Evolutionary conservation across 176 grass and related monocot species (phyloP), one percentile per base, ranked within the genome.

Genomic region (Oryza meyeriana): DNA sequence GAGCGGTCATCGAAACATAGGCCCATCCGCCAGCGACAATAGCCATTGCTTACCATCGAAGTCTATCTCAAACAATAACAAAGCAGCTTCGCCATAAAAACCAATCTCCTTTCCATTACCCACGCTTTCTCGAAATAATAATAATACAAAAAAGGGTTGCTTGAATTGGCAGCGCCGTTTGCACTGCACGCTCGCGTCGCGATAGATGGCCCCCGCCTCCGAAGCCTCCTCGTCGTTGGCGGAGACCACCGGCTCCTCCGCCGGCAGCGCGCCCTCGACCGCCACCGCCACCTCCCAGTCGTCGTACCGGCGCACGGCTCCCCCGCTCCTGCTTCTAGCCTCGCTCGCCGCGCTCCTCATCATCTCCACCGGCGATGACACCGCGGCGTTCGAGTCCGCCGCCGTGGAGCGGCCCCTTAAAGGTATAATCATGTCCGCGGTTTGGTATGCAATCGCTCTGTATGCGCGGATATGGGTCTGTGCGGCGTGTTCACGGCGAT

Each of bases 341-440:
- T 86, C 83, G 66, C 88, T 89, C 35, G 78, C 79, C n/a, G 78
- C 73, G 11, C 73, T 89, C 59, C 66, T 89, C 66, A 71, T 89
- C 78, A 79, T 89, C 59, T 89, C 83, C 28, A 73, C 72, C 66
- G 83, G 83, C 59, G 83, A 78, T 11, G 88, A 86, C 47, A 66
- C 78, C 44, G 61, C 39, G 3, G 65, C 66, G 48, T 59, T 55
- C 79, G 24, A 80, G 30, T 31, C 65, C 24, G 31, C 30, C n/a
- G 13, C 24, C 4, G 64, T 67, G 45, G 66, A 35, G 44, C 83
- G 63, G 44, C 57, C 27, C 32, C 65, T 89, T 13, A 81, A 76
- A 76, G 87, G 87, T 89, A 34, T 2, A 10, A 14, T 74, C 0
- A 1, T 11, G 14, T 38, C 9, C 11, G 33, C 25, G 10, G 35